Evolutionary conservation across 1,284 basidiomycete species (phyloP).

Genomic region (Cerioporus squamosus): DNA sequence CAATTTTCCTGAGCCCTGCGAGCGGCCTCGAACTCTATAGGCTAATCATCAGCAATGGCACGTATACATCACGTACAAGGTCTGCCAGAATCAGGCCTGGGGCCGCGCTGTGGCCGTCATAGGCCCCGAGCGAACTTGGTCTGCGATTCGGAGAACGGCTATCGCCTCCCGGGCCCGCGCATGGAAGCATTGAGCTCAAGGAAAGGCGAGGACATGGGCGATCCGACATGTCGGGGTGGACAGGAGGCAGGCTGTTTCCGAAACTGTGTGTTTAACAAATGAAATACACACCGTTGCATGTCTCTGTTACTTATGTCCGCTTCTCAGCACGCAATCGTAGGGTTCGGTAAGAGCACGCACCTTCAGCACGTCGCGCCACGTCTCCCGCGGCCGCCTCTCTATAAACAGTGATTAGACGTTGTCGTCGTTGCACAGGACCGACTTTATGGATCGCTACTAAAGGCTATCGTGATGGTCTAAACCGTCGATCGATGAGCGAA

Average conservation of each 20-base stretch:
- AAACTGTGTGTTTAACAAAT: background rate
- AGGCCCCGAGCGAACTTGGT: background rate
- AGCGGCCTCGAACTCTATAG: conserved; percentile 15
- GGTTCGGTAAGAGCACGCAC: background rate
- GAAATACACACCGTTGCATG: background rate
- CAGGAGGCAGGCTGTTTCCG: background rate
- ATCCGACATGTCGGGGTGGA: conserved; percentile 5
- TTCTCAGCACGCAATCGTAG: background rate
- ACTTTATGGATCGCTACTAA: background rate
- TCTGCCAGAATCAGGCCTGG: background rate
- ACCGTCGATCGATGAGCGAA: conserved; percentile 1
- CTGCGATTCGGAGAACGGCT: conserved; percentile 4
- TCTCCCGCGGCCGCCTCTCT: background rate
- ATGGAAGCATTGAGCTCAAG: background rate
- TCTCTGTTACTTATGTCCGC: too few species aligned
- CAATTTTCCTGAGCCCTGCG: background rate
- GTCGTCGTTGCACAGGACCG: conserved; percentile 5
- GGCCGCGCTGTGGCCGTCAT: background rate
- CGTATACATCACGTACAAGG: conserved; percentile 22
- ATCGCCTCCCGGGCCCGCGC: background rate
- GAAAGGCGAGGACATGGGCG: background rate
- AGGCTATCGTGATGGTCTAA: background rate
- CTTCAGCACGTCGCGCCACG: background rate
- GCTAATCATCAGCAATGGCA: conserved; percentile 9
- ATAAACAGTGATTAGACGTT: conserved; percentile 2